A percentile compares a stretch with the other conserved stretches of the same genome.
Evolutionary conservation across 2,329 filamentous ascomycete species (phyloP).

Genomic region (Talaromyces sp.): DNA sequence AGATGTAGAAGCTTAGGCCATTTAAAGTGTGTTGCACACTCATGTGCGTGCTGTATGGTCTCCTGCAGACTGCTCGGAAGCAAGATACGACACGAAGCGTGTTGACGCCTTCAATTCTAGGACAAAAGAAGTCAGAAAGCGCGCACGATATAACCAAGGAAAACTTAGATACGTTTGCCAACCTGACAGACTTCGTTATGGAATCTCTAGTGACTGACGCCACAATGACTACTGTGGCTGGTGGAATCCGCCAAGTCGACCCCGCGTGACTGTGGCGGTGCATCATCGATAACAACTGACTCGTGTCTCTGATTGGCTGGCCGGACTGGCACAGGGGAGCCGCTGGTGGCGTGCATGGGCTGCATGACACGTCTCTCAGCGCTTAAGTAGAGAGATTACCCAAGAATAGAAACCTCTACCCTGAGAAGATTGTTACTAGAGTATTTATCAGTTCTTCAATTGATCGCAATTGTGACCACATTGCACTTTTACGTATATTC

Average conservation of each 20-base stretch:
- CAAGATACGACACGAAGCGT: too few relatives aligned
- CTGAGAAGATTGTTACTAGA: background rate
- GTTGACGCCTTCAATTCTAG: too few relatives aligned
- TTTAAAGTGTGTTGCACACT: too few relatives aligned
- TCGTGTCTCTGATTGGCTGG: slow-evolving; percentile 1
- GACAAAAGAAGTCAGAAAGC: too few relatives aligned
- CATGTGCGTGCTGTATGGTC: too few relatives aligned
- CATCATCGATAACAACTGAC: background rate
- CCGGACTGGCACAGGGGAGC: background rate
- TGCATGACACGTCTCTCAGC: background rate
- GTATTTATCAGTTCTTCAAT: background rate
- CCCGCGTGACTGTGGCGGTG: slow-evolving; percentile 12
- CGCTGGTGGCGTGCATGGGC: slow-evolving; percentile 13
- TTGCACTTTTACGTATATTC: background rate
- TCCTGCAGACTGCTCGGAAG: too few relatives aligned
- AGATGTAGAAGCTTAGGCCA: too few relatives aligned
- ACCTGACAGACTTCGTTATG: too few relatives aligned
- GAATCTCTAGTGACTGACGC: background rate
- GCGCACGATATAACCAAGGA: too few relatives aligned
- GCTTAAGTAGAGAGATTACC: background rate
- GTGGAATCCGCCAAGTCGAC: background rate
- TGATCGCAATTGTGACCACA: background rate
- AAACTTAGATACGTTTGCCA: too few relatives aligned
- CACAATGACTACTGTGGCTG: background rate
- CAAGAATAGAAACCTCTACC: background rate